Evolutionary conservation across 2,329 filamentous ascomycete species (phyloP).

Genomic region (Penicillium sp.): DNA sequence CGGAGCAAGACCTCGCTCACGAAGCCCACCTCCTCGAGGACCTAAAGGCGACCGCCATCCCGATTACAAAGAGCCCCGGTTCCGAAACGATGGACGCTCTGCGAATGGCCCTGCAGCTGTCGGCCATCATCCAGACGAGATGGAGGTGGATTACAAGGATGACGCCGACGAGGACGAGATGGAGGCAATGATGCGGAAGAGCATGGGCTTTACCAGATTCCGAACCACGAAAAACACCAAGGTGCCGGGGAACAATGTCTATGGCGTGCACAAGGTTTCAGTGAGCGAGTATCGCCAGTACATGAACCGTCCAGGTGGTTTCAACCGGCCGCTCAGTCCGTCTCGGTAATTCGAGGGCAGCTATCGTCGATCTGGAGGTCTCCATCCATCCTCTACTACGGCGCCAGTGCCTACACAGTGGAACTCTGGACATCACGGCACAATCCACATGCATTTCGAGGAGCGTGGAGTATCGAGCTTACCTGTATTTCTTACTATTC

Average conservation of each 20-base stretch:
- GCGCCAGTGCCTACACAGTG: not conserved
- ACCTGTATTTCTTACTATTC: not conserved
- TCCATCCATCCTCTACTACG: not conserved
- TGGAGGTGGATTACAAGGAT: conserved; percentile 42
- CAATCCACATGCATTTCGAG: no score
- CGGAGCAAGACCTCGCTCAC: conserved; percentile 25
- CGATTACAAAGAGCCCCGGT: conserved; percentile 25
- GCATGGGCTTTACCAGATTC: conserved; percentile 89
- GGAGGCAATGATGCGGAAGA: conserved; percentile 66
- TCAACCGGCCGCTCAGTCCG: conserved; percentile 47
- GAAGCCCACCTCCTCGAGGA: conserved; percentile 33
- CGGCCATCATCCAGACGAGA: conserved; percentile 27
- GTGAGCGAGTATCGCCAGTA: conserved; percentile 94
- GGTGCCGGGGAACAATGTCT: conserved; percentile 78
- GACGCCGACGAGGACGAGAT: conserved; percentile 57
- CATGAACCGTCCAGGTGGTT: conserved; percentile 57
- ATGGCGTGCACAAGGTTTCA: conserved; percentile 82
- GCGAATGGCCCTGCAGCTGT: conserved; percentile 21
- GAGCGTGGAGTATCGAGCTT: not conserved
- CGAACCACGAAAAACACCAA: conserved; percentile 83
- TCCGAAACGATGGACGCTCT: conserved; percentile 18
- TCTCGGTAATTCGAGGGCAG: conserved; percentile 26
- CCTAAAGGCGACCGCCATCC: conserved; percentile 28
- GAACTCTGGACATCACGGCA: not conserved
- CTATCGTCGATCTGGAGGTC: not conserved